These are phyloP conservation scores for Tricholoma sp. DNA, from an alignment of 768 basidiomycete species.

Conservation along the genomic window DNA sequence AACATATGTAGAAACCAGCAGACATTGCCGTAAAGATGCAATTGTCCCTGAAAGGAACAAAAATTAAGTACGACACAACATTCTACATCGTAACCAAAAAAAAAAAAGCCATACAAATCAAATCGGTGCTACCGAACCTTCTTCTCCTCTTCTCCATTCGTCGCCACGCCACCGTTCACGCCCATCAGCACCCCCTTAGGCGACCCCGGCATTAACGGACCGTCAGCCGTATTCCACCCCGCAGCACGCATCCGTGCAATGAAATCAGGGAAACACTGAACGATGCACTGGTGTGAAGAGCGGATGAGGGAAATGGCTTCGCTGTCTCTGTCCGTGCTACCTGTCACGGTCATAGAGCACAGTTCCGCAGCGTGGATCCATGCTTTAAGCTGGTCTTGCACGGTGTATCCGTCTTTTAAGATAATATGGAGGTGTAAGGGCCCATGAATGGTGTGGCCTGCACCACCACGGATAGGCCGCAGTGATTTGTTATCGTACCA, in stretches of 20 bases:
- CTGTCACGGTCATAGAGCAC: slow-evolving; percentile 18
- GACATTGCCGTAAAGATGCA: no score
- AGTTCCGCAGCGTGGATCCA: slow-evolving; percentile 46
- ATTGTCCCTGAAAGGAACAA: neutral
- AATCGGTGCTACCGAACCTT: slow-evolving; percentile 15
- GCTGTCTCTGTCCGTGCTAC: neutral
- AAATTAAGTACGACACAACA: neutral
- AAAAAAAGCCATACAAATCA: neutral
- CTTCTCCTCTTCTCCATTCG: slow-evolving; percentile 9
- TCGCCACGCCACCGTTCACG: slow-evolving; percentile 3
- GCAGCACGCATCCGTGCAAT: slow-evolving; percentile 18
- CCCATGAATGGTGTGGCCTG: slow-evolving; percentile 11
- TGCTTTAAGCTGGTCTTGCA: slow-evolving; percentile 48
- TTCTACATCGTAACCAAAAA: neutral
- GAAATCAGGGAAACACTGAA: slow-evolving; percentile 20
- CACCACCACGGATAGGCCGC: neutral
- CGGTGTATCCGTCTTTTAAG: slow-evolving; percentile 45
- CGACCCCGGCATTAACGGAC: slow-evolving; percentile 24
- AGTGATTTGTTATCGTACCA: slow-evolving; percentile 40
- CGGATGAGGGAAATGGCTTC: slow-evolving; percentile 16
- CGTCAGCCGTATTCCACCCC: slow-evolving; percentile 37
- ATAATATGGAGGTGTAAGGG: slow-evolving; percentile 35
- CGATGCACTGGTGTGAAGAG: slow-evolving; percentile 13
- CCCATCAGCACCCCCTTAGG: slow-evolving; percentile 25
- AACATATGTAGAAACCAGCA: no score